Evolutionary conservation across 345 rosid species (phyloP).

Genomic region (Brassica nigra): DNA sequence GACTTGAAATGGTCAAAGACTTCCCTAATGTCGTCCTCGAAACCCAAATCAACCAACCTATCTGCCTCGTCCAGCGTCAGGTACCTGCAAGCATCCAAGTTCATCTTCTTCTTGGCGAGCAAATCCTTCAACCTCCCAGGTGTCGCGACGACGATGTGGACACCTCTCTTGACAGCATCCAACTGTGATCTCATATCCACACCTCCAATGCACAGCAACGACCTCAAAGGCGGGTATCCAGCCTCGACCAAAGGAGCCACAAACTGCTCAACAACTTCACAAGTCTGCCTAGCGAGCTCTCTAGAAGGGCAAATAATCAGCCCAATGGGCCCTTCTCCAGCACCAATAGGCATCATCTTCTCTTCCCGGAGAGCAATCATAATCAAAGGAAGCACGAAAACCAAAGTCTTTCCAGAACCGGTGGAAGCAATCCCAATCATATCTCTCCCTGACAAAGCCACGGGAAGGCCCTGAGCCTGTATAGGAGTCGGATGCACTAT

Average conservation of each 20-base stretch:
- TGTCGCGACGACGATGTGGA: constrained; percentile 91
- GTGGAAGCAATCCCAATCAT: constrained; percentile 96
- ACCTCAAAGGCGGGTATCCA: constrained; percentile 74
- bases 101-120: constrained; percentile 96
- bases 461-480: constrained; percentile 94
- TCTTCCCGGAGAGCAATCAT: constrained; percentile 90
- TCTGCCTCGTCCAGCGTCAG: constrained; percentile 94
- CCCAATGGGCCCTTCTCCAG: constrained; percentile 90
- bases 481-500: constrained; percentile 93
- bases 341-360: constrained; percentile 77
- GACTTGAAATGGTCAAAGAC: constrained; percentile 92
- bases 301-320: constrained; percentile 84
- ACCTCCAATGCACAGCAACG: constrained; percentile 86
- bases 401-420: constrained; percentile 87
- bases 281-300: constrained; percentile 91
- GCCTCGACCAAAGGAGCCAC: constrained; percentile 57
- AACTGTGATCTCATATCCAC: constrained; percentile 88
- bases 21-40: constrained; percentile 95
- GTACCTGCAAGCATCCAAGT: constrained; percentile 88
- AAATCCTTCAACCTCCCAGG: constrained; percentile 94
- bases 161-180: constrained; percentile 83
- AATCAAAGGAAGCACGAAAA: constrained; percentile 82
- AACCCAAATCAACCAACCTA: constrained; percentile 91
- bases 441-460: constrained; percentile 74
- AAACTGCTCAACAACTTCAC: constrained; percentile 83